Percentiles rank a stretch among this genome's conserved stretches.
These are phyloP conservation scores for Silybum marianum DNA, from an alignment of 129 eudicot genomes.

Conservation along the genomic window DNA sequence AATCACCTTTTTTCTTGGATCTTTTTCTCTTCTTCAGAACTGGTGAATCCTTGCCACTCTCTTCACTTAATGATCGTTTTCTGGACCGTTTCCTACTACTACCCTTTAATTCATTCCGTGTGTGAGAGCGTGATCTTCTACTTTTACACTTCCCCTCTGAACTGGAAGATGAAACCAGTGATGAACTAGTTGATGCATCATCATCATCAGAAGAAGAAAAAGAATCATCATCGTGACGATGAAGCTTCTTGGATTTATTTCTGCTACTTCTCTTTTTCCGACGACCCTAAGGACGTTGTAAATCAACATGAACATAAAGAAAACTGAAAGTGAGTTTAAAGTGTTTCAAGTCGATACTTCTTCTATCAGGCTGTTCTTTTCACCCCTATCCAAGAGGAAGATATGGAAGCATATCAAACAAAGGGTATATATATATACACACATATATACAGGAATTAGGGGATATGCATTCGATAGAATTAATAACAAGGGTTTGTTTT, in stretches of 20 bases:
- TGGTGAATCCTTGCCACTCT: constrained; percentile 36
- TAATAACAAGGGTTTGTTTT: not conserved
- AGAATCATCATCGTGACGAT: constrained; percentile 38
- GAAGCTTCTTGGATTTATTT: constrained; percentile 57
- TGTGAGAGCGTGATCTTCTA: constrained; percentile 48
- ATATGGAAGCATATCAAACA: not conserved
- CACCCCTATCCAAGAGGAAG: not conserved
- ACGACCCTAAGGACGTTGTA: constrained; percentile 34
- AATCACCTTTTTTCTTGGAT: constrained; percentile 33
- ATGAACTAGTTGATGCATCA: constrained; percentile 51
- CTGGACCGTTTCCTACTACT: constrained; percentile 42
- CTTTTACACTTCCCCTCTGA: constrained; percentile 43
- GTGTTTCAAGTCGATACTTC: constrained; percentile 5
- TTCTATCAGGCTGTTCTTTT: not conserved
- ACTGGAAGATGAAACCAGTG: constrained; percentile 42
- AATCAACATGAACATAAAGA: constrained; percentile 17
- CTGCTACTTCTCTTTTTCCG: constrained; percentile 56
- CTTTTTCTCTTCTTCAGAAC: constrained; percentile 53
- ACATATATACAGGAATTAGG: not conserved
- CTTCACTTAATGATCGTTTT: constrained; percentile 46
- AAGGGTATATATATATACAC: too few species aligned
- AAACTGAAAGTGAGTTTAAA: not conserved
- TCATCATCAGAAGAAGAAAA: constrained; percentile 42
- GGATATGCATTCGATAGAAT: not conserved
- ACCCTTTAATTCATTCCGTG: constrained; percentile 37